Evolutionary conservation across 306 rosid genomes (phyloP), one percentile per base, ranked within the genome.

Genomic region (Nissolia schottii): DNA sequence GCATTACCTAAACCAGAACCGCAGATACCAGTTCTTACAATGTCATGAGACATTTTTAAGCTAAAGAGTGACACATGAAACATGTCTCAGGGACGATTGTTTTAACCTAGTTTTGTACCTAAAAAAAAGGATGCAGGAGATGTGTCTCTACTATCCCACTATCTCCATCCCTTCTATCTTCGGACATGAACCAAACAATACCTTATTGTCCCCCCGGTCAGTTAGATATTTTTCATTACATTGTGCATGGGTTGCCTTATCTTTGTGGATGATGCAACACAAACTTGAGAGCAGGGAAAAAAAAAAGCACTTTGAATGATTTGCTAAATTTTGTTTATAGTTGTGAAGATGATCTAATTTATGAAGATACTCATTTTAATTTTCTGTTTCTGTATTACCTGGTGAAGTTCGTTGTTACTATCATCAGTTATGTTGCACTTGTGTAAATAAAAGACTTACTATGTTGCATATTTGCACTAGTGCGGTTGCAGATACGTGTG

Each of bases 401-500:
- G 57, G 70, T 27, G 40, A 70, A 14, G 28, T 81, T 19, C 16
- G 48, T 64, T 45, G 19, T 19, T 25, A 25, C 64, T 32, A 67
- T 22, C 13, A 16, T 66, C 49, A 18, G 70, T 53, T 51, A 23
- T 31, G 22, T 31, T 74, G 11, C 41, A 32, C 25, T 8, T 66
- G n/a, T 27, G 15, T 20, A 13, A n/a, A 29, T 22, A 29, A 35
- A 70, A 70, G 31, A 18, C 71, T 70, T 5, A 74, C 67, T 70
- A 58, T 64, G 22, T 70, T 34, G 70, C 73, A 24, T 76, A 34
- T 71, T 66, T 75, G 29, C n/a, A 38, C 67, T 43, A 94, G 99
- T 78, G 99, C 46, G 74, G 87, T 85, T 73, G 96, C 73, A 67
- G 97, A 94, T 82, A 60, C 96, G 13, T 94, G 99, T 55, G 93